Evolutionary conservation across 177 flowering plant genomes (phyloP).

Genomic region (Vitis hybrid): DNA sequence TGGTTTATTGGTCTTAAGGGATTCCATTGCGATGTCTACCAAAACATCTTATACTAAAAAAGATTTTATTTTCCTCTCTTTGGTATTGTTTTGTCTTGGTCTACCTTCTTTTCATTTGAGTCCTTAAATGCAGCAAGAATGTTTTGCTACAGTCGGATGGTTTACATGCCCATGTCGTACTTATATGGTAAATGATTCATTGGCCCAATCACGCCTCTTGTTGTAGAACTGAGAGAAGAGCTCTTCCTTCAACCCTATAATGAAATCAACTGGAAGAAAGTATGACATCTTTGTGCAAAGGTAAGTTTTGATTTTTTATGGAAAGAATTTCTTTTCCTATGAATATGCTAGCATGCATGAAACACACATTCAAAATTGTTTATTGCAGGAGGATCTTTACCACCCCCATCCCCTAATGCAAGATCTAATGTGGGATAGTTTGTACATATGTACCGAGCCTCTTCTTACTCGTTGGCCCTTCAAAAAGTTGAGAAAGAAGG

Average conservation of each 20-base stretch:
- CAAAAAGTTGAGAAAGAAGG: too few species aligned
- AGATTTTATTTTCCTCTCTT: too few species aligned
- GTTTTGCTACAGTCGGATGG: conserved; percentile 53
- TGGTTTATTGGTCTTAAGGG: not conserved
- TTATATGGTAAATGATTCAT: conserved; percentile 52
- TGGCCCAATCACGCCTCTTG: conserved; percentile 47
- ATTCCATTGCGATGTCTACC: not conserved
- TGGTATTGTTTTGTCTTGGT: too few species aligned
- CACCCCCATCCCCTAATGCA: conserved; percentile 42
- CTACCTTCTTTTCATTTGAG: not conserved
- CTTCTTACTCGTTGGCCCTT: too few species aligned
- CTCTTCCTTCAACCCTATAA: conserved; percentile 42
- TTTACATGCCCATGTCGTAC: conserved; percentile 64
- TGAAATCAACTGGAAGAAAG: conserved; percentile 41
- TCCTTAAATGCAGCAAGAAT: conserved; percentile 42
- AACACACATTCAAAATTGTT: not conserved
- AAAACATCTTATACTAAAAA: too few species aligned
- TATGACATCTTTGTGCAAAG: conserved; percentile 46
- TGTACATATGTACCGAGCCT: too few species aligned
- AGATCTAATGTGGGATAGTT: conserved; percentile 41
- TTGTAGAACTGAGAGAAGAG: conserved; percentile 43
- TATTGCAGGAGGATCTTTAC: conserved; percentile 39
- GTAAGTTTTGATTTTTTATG: conserved; percentile 8
- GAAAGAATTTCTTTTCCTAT: not conserved
- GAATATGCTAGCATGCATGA: too few species aligned